phyloP scores from a whole-genome alignment of 768 basidiomycete species.

The Strobilomyces echinocephalus region DNA sequence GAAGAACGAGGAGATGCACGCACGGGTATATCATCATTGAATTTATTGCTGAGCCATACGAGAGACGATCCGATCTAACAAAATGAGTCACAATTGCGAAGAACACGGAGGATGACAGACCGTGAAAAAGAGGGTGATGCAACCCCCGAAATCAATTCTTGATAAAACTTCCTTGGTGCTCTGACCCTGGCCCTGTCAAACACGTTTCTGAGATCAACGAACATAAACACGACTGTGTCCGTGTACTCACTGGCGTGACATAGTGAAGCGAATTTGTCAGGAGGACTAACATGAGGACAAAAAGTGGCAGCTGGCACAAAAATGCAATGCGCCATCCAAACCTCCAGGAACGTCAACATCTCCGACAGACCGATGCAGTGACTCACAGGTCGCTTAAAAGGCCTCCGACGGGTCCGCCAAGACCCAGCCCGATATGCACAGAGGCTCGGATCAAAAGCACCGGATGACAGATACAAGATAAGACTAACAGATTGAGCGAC shows the following conservation, averaged over 20 bases:
- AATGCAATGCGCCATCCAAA: slow-evolving; percentile 1
- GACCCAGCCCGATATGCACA: slow-evolving; percentile 9
- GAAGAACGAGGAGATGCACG: background rate
- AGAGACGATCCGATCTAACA: slow-evolving; percentile 9
- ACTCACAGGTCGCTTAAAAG: slow-evolving; percentile 11
- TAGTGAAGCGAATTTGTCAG: slow-evolving; percentile 3
- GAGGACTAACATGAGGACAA: slow-evolving; percentile 3
- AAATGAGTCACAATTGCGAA: background rate
- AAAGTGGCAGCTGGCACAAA: slow-evolving; percentile 7
- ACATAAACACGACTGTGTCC: too few relatives aligned
- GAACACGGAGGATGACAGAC: background rate
- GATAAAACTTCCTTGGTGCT: slow-evolving; percentile 5
- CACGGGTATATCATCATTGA: slow-evolving; percentile 12
- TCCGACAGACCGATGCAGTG: background rate
- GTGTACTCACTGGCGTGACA: slow-evolving; percentile 5
- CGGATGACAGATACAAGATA: background rate
- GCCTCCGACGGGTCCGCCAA: slow-evolving; percentile 12
- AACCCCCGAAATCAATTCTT: slow-evolving; percentile 15
- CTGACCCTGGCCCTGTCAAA: slow-evolving; percentile 6
- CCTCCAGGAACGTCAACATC: too few relatives aligned
- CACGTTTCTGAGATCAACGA: background rate
- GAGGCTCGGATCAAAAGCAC: background rate
- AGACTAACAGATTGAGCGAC: slow-evolving; percentile 6
- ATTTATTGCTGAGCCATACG: slow-evolving; percentile 1
- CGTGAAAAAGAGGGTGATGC: slow-evolving; percentile 2